Percentiles rank a stretch among this genome's conserved stretches.
phyloP scores from a whole-genome alignment of 495 filamentous ascomycete species.

The Penicillium fimorum region DNA sequence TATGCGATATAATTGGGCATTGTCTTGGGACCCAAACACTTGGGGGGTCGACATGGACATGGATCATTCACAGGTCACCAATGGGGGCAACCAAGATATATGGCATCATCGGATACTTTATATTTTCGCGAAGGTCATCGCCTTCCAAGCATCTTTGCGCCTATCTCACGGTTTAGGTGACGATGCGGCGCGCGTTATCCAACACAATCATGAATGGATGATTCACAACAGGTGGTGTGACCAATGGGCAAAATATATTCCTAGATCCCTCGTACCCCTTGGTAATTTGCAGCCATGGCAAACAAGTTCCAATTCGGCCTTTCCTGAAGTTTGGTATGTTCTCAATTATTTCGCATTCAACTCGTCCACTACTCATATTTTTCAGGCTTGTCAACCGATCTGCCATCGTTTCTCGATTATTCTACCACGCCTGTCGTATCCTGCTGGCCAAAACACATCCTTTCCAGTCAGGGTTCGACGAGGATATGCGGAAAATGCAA shows the following conservation, averaged over 20 bases:
- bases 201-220: constrained; percentile 72
- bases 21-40: constrained; percentile 87
- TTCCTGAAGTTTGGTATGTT: constrained; percentile 83
- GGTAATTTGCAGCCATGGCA: constrained; percentile 70
- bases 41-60: constrained; percentile 91
- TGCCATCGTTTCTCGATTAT: constrained; percentile 77
- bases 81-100: constrained; percentile 66
- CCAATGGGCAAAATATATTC: constrained; percentile 73
- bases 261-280: constrained; percentile 84
- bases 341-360: not conserved
- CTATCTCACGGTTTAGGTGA: constrained; percentile 57
- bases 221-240: constrained; percentile 71
- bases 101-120: constrained; percentile 92
- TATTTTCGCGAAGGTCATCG: constrained; percentile 82
- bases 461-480: constrained; percentile 47
- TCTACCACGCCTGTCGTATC: constrained; percentile 84
- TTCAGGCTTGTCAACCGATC: constrained; percentile 79
- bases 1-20: constrained; percentile 81
- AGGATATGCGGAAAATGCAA: constrained; percentile 66
- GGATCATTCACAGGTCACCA: constrained; percentile 37
- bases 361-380: constrained; percentile 8
- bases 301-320: constrained; percentile 66
- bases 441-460: constrained; percentile 82
- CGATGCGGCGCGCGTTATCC: constrained; percentile 46
- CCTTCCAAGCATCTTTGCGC: constrained; percentile 70